These are phyloP conservation scores for Saccharomycopsis sp. DNA, from an alignment of 805 yeast species.

Conservation along the genomic window DNA sequence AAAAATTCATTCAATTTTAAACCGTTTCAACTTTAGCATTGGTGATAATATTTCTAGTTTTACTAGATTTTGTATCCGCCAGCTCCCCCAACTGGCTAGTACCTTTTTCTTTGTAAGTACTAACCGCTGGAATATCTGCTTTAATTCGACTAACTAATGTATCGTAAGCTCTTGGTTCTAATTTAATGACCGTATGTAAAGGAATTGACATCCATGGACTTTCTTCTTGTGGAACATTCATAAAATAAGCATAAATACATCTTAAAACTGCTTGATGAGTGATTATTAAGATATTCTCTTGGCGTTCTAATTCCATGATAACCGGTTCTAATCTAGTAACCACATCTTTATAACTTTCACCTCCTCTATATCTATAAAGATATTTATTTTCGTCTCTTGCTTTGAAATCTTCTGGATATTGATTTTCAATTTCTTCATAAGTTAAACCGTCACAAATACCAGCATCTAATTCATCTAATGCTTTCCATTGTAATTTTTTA, in stretches of 20 bases:
- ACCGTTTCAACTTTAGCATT: constrained; percentile 12
- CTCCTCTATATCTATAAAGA: constrained; percentile 93
- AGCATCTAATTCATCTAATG: constrained; percentile 87
- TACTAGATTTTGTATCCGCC: constrained; percentile 2
- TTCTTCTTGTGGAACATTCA: constrained; percentile 97
- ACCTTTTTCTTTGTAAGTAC: constrained; percentile 93
- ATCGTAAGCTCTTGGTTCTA: constrained; percentile 92
- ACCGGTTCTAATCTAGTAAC: constrained; percentile 93
- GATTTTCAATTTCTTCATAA: constrained; percentile 67
- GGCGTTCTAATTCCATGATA: constrained; percentile 96
- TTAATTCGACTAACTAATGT: constrained; percentile 83
- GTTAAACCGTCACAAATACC: constrained; percentile 92
- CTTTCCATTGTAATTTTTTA: constrained; percentile 96
- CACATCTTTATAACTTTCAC: constrained; percentile 93
- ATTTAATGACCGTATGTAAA: constrained; percentile 81
- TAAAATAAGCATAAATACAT: constrained; percentile 93
- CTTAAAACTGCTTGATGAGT: constrained; percentile 97
- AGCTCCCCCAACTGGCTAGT: constrained; percentile 41
- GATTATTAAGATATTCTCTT: constrained; percentile 88
- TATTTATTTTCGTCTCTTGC: constrained; percentile 95
- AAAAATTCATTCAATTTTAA: neutral
- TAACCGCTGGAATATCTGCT: constrained; percentile 96
- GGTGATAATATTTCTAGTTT: constrained; percentile 16
- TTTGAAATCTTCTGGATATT: constrained; percentile 83
- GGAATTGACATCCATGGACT: constrained; percentile 99